A percentile compares a stretch with the other conserved stretches of the same genome.
phyloP scores from a whole-genome alignment of 805 yeast genomes.

The Tetrapisispora phaffii region DNA sequence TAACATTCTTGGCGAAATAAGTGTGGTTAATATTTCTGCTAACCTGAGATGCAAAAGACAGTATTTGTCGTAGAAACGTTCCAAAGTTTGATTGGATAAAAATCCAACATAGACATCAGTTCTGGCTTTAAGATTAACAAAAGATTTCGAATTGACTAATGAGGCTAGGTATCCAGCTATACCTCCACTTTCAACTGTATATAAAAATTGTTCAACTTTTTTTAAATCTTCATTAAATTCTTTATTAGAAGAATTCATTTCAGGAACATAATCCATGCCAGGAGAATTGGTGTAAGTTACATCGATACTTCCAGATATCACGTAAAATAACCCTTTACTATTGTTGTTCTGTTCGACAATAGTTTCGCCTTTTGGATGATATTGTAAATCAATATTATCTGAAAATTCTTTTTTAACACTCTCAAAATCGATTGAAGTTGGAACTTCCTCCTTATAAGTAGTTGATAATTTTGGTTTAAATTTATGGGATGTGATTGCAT shows the following conservation, averaged over 20 bases:
- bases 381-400: constrained; percentile 46
- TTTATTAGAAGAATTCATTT: not conserved
- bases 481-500: constrained; percentile 8
- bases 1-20: constrained; percentile 56
- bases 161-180: constrained; percentile 82
- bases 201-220: constrained; percentile 34
- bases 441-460: constrained; percentile 16
- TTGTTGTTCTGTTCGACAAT: constrained; percentile 56
- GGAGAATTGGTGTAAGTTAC: constrained; percentile 29
- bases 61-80: constrained; percentile 59
- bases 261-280: not conserved
- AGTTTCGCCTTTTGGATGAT: constrained; percentile 41
- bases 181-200: constrained; percentile 64
- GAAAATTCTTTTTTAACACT: constrained; percentile 50
- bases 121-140: constrained; percentile 58
- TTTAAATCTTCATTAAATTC: constrained; percentile 4
- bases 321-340: constrained; percentile 68
- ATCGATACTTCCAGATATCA: constrained; percentile 68
- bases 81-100: constrained; percentile 52
- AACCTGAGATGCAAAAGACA: constrained; percentile 68
- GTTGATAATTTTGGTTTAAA: constrained; percentile 11
- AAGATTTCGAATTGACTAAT: constrained; percentile 66
- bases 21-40: constrained; percentile 61
- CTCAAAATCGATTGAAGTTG: constrained; percentile 34
- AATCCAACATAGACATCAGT: constrained; percentile 61